Evolutionary conservation across 441 rosid genomes (phyloP), one percentile per base, ranked within the genome.

Genomic region (Croton laevigatus): DNA sequence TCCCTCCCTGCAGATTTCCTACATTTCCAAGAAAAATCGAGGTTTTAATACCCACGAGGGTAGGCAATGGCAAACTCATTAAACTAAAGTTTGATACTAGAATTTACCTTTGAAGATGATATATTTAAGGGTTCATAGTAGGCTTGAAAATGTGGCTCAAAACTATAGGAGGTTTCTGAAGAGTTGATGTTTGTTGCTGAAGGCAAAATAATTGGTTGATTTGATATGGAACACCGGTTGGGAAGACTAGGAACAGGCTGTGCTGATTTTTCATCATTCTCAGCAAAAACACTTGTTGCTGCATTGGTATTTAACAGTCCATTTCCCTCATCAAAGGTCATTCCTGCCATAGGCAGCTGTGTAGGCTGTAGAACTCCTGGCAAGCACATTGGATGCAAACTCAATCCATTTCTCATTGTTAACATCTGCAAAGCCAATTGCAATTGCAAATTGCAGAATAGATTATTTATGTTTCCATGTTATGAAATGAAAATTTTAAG

Each of bases 391-490:
- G 90, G 91, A 65, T 85, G 89, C 80, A 88, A 78, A 74, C 85
- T 81, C 75, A 88, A 66, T 62, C 93, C 96, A 37, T 90, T 90
- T 81, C 91, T 85, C 89, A 88, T 78, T 4, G 93, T 81, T 70
- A 90, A 65, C 96, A 90, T 90, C 93, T 90, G 93, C 55, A 74
- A 62, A 70, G 62, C 19, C 44, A 72, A 76, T 51, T 52, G 62
- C 69, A 54, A 48, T 40, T 2, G 22, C 17, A 65, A 45, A 38
- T 48, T 3, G 34, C n/a, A 69, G 34, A 37, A 17, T 12, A 40
- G 14, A 54, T 49, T 57, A 40, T 19, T 19, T 58, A 40, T 53
- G 36, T 34, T 55, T 27, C 46, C 8, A 11, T 22, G 44, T 61
- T 34, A 52, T 23, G 0, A 65, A 45, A 16, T 37, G 36, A 48